A percentile compares a stretch with the other conserved stretches of the same genome.
These are phyloP conservation scores for Jatropha curcas DNA, from an alignment of 345 rosid species.

Conservation along the genomic window DNA sequence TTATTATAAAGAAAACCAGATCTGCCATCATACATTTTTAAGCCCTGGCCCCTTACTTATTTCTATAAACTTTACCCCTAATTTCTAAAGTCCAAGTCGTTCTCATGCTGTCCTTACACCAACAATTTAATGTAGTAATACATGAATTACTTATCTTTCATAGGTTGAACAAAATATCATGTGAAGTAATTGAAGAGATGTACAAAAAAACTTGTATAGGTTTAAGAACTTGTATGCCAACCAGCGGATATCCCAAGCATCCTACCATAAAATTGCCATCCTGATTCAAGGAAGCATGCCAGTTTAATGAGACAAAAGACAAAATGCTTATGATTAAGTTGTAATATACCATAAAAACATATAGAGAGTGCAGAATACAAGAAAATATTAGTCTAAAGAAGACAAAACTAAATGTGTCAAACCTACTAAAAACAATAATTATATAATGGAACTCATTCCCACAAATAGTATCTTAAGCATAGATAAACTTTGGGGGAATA, in stretches of 20 bases:
- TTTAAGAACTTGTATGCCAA: slow-evolving; percentile 30
- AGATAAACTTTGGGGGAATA: too few relatives aligned
- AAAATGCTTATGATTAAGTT: slow-evolving; percentile 11
- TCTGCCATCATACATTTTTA: too few relatives aligned
- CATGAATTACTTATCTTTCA: too few relatives aligned
- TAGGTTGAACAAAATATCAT: too few relatives aligned
- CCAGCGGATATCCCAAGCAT: slow-evolving; percentile 86
- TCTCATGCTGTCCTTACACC: too few relatives aligned
- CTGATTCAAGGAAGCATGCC: slow-evolving; percentile 40
- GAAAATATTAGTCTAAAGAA: background rate
- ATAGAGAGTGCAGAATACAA: background rate
- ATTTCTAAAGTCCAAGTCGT: too few relatives aligned
- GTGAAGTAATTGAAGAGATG: too few relatives aligned
- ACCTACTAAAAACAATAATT: background rate
- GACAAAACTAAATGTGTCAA: background rate
- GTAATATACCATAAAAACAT: background rate
- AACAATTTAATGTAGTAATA: too few relatives aligned
- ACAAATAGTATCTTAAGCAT: too few relatives aligned
- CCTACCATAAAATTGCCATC: slow-evolving; percentile 97
- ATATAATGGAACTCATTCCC: background rate
- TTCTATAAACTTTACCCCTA: too few relatives aligned
- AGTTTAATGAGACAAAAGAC: slow-evolving; percentile 16
- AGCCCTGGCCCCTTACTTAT: too few relatives aligned
- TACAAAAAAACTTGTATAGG: background rate
- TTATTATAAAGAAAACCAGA: too few relatives aligned